phyloP scores from a whole-genome alignment of 78 protist species.

The Dictyostelium discoideum region DNA sequence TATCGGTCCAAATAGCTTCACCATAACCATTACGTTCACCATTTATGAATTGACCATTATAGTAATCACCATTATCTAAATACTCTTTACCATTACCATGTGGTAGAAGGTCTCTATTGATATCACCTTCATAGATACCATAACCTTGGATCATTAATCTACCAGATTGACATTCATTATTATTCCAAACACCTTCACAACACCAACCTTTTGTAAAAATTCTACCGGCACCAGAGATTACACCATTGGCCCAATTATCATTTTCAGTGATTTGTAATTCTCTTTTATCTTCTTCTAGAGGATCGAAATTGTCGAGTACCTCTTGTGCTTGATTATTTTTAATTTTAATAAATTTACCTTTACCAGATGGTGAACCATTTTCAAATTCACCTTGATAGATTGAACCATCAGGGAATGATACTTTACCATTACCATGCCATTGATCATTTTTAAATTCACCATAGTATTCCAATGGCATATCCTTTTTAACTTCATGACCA shows the following conservation, averaged over 20 bases:
- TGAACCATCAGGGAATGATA: conserved; percentile 12
- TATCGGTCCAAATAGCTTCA: not conserved
- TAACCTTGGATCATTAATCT: not conserved
- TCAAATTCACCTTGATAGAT: conserved; percentile 17
- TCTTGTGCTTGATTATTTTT: too few relatives aligned
- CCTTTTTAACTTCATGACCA: conserved; percentile 45
- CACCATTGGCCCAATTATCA: conserved; percentile 41
- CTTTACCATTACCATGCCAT: conserved; percentile 55
- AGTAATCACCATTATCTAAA: conserved; percentile 3
- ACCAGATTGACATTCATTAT: not conserved
- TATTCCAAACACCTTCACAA: conserved; percentile 21
- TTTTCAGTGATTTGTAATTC: conserved; percentile 38
- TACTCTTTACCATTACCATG: conserved; percentile 53
- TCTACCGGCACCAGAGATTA: conserved; percentile 6
- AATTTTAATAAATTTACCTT: conserved; percentile 22
- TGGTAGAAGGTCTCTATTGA: not conserved
- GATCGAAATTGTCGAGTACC: too few relatives aligned
- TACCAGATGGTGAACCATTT: conserved; percentile 11
- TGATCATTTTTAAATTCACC: conserved; percentile 13
- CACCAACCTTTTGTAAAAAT: not conserved
- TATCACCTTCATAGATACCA: conserved; percentile 35
- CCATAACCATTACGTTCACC: conserved; percentile 57
- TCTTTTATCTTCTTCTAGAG: not conserved
- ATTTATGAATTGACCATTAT: conserved; percentile 21
- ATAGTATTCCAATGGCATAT: not conserved